Evolutionary conservation across 2,329 filamentous ascomycete genomes (phyloP).

Genomic region (Plectosphaerella sp.): DNA sequence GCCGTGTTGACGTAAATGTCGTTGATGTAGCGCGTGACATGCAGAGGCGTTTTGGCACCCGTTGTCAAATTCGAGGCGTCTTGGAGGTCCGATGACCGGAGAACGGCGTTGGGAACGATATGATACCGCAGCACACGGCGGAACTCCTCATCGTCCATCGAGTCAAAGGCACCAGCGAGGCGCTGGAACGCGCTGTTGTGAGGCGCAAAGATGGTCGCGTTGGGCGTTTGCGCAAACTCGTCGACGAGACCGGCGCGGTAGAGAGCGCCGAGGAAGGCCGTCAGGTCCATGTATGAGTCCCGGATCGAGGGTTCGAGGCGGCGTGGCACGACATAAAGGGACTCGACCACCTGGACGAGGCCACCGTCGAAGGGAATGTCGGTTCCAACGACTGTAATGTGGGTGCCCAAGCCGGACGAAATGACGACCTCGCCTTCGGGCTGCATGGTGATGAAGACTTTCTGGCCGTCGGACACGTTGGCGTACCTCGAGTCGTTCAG

Average conservation of each 20-base stretch:
- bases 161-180: constrained; percentile 4
- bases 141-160: constrained; percentile 4
- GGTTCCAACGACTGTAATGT: constrained; percentile 32
- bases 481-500: constrained; percentile 35
- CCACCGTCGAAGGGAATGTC: constrained; percentile 45
- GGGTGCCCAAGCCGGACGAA: constrained; percentile 29
- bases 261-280: constrained; percentile 11
- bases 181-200: constrained; percentile 9
- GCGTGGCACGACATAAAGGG: constrained; percentile 41
- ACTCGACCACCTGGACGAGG: constrained; percentile 48
- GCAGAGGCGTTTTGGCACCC: constrained; percentile 1
- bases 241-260: constrained; percentile 8
- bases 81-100: constrained; percentile 3
- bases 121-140: constrained; percentile 10
- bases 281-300: constrained; percentile 10
- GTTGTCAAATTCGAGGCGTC: constrained; percentile 5
- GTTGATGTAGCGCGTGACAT: constrained; percentile 20
- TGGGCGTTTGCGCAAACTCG: constrained; percentile 9
- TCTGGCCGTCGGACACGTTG: constrained; percentile 46
- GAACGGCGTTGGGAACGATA: constrained; percentile 6
- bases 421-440: constrained; percentile 23
- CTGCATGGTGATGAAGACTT: constrained; percentile 40
- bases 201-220: constrained; percentile 11
- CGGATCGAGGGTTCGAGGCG: constrained; percentile 9
- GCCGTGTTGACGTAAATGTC: constrained; percentile 49